Evolutionary conservation across 805 yeast species (phyloP).

Genomic region (Candida insectorum): DNA sequence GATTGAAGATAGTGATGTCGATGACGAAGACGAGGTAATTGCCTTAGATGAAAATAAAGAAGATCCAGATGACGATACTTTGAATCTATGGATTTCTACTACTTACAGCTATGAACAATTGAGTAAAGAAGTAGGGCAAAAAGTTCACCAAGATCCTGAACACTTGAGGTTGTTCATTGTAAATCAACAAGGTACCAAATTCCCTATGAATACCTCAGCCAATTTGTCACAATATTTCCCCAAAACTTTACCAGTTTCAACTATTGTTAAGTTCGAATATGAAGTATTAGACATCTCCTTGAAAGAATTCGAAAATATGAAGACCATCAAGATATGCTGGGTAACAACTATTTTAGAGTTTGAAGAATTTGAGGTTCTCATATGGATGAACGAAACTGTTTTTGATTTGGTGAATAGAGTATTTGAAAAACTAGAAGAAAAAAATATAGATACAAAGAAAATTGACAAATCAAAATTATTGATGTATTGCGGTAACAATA

Average conservation of each 20-base stretch:
- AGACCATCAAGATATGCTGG: conserved; percentile 65
- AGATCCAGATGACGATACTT: conserved; percentile 14
- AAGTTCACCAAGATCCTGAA: conserved; percentile 52
- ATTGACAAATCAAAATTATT: conserved; percentile 38
- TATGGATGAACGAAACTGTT: conserved; percentile 61
- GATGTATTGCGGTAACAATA: conserved; percentile 54
- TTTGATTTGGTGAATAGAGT: conserved; percentile 51
- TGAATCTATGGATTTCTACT: conserved; percentile 70
- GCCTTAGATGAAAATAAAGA: neutral
- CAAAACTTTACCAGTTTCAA: conserved; percentile 42
- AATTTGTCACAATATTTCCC: conserved; percentile 40
- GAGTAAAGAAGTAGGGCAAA: conserved; percentile 56
- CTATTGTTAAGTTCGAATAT: conserved; percentile 54
- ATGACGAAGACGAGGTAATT: conserved; percentile 13
- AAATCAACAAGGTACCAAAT: conserved; percentile 53
- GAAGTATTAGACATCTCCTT: conserved; percentile 75
- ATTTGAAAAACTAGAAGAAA: conserved; percentile 49
- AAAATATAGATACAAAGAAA: conserved; percentile 14
- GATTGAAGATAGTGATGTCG: conserved; percentile 18
- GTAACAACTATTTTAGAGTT: conserved; percentile 60
- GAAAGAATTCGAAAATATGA: conserved; percentile 74
- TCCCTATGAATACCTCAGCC: conserved; percentile 39
- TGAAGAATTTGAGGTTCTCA: conserved; percentile 63
- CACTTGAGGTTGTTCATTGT: conserved; percentile 65
- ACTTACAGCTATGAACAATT: conserved; percentile 56